Evolutionary conservation across 2,329 filamentous ascomycete genomes (phyloP).

Genomic region (Pestalotiopsis sp.): DNA sequence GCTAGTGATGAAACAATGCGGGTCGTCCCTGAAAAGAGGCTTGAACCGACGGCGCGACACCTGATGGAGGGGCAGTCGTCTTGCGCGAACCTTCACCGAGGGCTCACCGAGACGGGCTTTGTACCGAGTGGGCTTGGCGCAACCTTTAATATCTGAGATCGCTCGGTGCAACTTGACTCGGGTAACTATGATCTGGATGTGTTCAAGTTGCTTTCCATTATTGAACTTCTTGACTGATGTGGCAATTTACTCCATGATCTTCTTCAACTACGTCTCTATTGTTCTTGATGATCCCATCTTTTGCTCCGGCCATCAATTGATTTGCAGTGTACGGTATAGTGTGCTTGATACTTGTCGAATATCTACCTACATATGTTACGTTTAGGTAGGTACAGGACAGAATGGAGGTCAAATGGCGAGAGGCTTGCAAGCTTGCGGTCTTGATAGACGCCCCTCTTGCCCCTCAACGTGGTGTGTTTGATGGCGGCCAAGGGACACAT

Average conservation of each 20-base stretch:
- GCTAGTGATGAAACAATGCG: conserved; percentile 11
- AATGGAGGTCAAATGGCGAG: too few relatives aligned
- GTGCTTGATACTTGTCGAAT: too few relatives aligned
- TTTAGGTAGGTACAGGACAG: too few relatives aligned
- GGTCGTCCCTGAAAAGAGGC: conserved; percentile 4
- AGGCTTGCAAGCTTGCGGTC: too few relatives aligned
- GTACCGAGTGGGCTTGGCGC: background rate
- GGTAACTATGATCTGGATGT: background rate
- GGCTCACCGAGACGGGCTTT: background rate
- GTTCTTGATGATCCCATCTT: too few relatives aligned
- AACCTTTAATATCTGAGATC: background rate
- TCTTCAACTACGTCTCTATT: too few relatives aligned
- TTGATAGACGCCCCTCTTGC: too few relatives aligned
- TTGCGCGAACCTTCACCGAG: background rate
- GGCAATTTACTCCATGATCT: background rate
- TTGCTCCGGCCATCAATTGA: too few relatives aligned
- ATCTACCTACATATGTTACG: too few relatives aligned
- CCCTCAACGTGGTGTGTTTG: too few relatives aligned
- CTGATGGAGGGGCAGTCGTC: background rate
- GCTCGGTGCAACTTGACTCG: background rate
- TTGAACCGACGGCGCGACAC: background rate
- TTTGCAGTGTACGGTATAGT: too few relatives aligned
- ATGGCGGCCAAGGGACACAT: too few relatives aligned
- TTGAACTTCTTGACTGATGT: background rate
- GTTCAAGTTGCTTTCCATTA: background rate